Base-by-base conservation (phyloP, 108 stramenopile genomes). In the Skeletonema costatum region DNA sequence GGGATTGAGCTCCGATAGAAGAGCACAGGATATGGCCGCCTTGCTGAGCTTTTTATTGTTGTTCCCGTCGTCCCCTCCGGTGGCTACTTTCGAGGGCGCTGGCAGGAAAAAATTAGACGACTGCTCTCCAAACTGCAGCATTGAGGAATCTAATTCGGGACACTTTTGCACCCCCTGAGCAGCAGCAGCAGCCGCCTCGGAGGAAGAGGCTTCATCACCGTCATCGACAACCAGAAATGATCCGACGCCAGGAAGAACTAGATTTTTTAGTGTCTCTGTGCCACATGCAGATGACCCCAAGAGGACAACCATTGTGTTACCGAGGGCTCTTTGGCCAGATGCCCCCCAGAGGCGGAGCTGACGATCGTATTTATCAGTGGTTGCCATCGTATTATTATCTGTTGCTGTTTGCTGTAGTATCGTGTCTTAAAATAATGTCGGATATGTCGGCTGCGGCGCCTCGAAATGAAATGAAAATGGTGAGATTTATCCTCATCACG, bases 291-390 rank as follows among this genome's bases (percentile, higher is more conserved):
- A 89, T 4, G 97, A 88, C n/a, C 88, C 86, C 11, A 93, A 53
- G 51, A 94, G 79, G 32, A 96, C 73, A 17, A 96, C 85, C 60
- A 77, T 69, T 62, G 92, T 91, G 44, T 87, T 86, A 1, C 82
- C 79, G 16, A 96, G 80, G 16, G 90, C 86, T 8, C 62, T 56
- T 66, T 99, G 99, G 9, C 99, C 99, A 13, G 92, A 72, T 42
- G 96, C 85, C 29, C 99, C 99, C 99, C 99, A 99, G 44, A 99
- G 93, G 9, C 99, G 95, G 41, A 98, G 92, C 85, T 99, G 99
- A 10, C 99, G 92, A 89, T 99, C 99, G 85, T 99, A 99, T 81
- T 99, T 99, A 85, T 99, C 85, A 66, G 73, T 80, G 19, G 96
- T 97, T 13, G 95, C 93, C 95, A 92, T 95, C 64, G 70, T 59